Evolutionary conservation across 129 eudicot genomes (phyloP), one percentile per base, ranked within the genome.

Genomic region (Centaurea solstitialis): DNA sequence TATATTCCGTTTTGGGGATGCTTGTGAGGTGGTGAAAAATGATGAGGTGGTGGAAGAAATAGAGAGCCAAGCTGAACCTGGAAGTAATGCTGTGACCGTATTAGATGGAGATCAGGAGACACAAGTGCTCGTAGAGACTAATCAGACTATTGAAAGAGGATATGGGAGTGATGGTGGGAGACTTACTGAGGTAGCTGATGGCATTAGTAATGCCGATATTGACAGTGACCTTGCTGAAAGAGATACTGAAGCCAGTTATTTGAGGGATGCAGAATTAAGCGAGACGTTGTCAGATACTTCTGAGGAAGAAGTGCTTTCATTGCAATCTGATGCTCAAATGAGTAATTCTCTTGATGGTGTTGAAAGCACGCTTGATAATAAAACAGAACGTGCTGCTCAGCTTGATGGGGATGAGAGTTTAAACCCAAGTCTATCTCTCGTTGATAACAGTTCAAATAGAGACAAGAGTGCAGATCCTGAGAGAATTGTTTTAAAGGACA

Each of bases 1-100:
- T 61, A 40, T 93, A 12, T 93, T 93, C 83, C 86, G 79, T 61
- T 93, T 93, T 78, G 98, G 96, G 75, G 92, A 91, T 70, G 92
- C 91, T 22, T 84, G 89, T 80, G 93, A 93, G 76, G 77, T 85
- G 65, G 87, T 68, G 28, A 71, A 83, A 74, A 88, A 68, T 64
- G 73, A 41, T n/a, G 85, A 78, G 38, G 23, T 43, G 35, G 86
- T 76, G 82, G 87, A 87, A 81, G 87, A 78, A 28, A 45, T 50
- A 38, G 87, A 59, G 62, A 66, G 77, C 38, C 76, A 68, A 76
- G 59, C 6, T 79, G 76, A 75, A 76, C 45, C 30, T 15, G 81
- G 78, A 71, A 21, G 43, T 70, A 40, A 77, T 43, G 67, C n/a
- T 20, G 82, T 80, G 37, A 79, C 76, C 39, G 85, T 81, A 28